A percentile compares a stretch with the other conserved stretches of the same genome.
Evolutionary conservation across 1,284 basidiomycete genomes (phyloP).

Genomic region (Apiotrichum brassicae): DNA sequence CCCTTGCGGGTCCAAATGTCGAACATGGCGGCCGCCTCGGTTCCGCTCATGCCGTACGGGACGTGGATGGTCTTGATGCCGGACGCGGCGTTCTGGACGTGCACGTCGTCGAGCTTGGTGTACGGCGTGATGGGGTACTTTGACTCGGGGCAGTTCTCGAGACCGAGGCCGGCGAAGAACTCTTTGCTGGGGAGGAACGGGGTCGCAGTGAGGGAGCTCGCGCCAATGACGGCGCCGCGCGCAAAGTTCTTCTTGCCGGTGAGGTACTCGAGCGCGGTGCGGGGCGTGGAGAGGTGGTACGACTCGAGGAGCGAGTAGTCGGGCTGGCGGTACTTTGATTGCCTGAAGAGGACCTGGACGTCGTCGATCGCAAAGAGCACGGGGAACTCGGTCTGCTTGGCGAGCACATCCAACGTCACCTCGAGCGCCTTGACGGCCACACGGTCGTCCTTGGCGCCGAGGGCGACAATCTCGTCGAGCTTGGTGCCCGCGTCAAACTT

Average conservation of each 20-base stretch:
- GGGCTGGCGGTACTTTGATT: slow-evolving; percentile 69
- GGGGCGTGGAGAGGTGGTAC: slow-evolving; percentile 74
- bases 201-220: slow-evolving; percentile 32
- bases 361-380: slow-evolving; percentile 83
- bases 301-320: slow-evolving; percentile 65
- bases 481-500: slow-evolving; percentile 52
- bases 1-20: slow-evolving; percentile 41
- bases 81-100: slow-evolving; percentile 31
- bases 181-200: slow-evolving; percentile 23
- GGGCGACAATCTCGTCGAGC: slow-evolving; percentile 57
- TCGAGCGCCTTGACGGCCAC: slow-evolving; percentile 62
- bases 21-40: slow-evolving; percentile 46
- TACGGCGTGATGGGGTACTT: slow-evolving; percentile 32
- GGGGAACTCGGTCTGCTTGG: slow-evolving; percentile 63
- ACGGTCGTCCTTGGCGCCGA: slow-evolving; percentile 55
- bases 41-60: slow-evolving; percentile 31
- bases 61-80: slow-evolving; percentile 38
- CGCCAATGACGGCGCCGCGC: slow-evolving; percentile 33
- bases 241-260: slow-evolving; percentile 61
- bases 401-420: slow-evolving; percentile 60
- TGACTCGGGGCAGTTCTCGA: too few relatives aligned
- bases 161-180: slow-evolving; percentile 22
- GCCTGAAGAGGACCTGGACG: slow-evolving; percentile 71
- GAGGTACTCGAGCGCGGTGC: slow-evolving; percentile 69
- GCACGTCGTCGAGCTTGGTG: slow-evolving; percentile 30